These are phyloP conservation scores for Nothophytophthora sp. DNA, from an alignment of 352 stramenopile species.

Conservation along the genomic window DNA sequence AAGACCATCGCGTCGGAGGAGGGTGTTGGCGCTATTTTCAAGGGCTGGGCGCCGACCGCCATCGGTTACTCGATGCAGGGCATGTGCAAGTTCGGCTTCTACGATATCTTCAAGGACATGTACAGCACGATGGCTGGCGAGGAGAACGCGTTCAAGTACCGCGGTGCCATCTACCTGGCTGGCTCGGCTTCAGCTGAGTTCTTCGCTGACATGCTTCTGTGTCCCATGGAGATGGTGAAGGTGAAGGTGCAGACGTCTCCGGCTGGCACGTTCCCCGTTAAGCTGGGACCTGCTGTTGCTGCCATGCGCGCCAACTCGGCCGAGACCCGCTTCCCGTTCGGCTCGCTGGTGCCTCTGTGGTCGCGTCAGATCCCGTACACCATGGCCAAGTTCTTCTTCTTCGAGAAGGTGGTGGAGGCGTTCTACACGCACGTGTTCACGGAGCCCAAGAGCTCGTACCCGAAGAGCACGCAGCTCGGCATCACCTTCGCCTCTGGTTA, in stretches of 20 bases:
- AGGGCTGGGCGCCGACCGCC: slow-evolving; percentile 87
- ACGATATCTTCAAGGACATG: slow-evolving; percentile 94
- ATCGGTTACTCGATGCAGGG: slow-evolving; percentile 89
- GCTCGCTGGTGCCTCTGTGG: slow-evolving; percentile 83
- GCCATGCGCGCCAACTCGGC: slow-evolving; percentile 81
- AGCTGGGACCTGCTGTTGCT: slow-evolving; percentile 73
- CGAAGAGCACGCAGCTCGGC: slow-evolving; percentile 91
- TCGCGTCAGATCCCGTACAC: slow-evolving; percentile 97
- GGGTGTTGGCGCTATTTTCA: slow-evolving; percentile 69
- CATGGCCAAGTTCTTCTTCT: slow-evolving; percentile 99
- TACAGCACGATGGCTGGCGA: slow-evolving; percentile 88
- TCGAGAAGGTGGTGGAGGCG: slow-evolving; percentile 81
- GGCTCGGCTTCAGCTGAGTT: slow-evolving; percentile 91
- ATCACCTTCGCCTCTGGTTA: slow-evolving; percentile 97
- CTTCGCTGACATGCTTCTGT: slow-evolving; percentile 89
- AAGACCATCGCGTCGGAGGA: slow-evolving; percentile 82
- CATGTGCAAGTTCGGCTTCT: slow-evolving; percentile 91
- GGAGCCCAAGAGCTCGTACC: slow-evolving; percentile 84
- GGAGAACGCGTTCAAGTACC: slow-evolving; percentile 90
- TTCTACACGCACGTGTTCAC: slow-evolving; percentile 88
- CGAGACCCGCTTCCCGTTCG: slow-evolving; percentile 88
- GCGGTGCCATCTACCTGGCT: slow-evolving; percentile 84
- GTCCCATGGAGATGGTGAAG: slow-evolving; percentile 93
- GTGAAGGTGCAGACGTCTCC: slow-evolving; percentile 90
- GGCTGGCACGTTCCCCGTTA: slow-evolving; percentile 78